These are phyloP conservation scores for Zygosaccharomyces sapae DNA, from an alignment of 1,139 yeast species.

Conservation along the genomic window DNA sequence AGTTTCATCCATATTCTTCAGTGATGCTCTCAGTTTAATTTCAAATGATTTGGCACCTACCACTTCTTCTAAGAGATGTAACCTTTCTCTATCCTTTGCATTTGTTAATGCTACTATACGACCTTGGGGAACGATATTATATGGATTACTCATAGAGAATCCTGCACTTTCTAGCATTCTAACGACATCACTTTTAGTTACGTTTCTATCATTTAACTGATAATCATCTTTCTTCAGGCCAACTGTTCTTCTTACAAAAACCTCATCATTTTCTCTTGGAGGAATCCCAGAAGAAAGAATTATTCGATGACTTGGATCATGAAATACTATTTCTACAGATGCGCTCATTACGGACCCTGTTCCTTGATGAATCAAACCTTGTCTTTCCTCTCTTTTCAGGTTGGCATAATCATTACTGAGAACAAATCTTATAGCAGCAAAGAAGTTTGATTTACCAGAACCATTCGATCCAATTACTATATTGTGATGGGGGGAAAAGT, in stretches of 20 bases:
- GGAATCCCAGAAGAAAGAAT: constrained; percentile 46
- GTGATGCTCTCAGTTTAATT: constrained; percentile 69
- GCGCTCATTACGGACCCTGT: constrained; percentile 88
- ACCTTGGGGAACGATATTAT: constrained; percentile 97
- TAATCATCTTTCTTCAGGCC: constrained; percentile 90
- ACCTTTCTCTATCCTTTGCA: constrained; percentile 79
- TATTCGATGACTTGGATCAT: constrained; percentile 71
- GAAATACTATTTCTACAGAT: constrained; percentile 84
- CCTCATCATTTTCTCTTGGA: constrained; percentile 53
- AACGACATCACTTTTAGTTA: constrained; percentile 77
- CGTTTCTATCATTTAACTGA: constrained; percentile 70
- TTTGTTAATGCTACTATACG: constrained; percentile 79
- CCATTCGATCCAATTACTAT: constrained; percentile 95
- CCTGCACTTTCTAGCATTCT: constrained; percentile 89
- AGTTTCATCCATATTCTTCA: constrained; percentile 73
- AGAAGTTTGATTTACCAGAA: constrained; percentile 92
- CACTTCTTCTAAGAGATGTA: constrained; percentile 77
- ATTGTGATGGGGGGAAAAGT: constrained; percentile 75
- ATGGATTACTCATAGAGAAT: constrained; percentile 84
- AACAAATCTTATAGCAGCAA: constrained; percentile 92
- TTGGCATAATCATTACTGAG: constrained; percentile 86
- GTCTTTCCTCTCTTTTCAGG: constrained; percentile 81
- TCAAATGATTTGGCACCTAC: constrained; percentile 96
- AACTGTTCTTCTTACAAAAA: constrained; percentile 77
- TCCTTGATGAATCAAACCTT: constrained; percentile 84